A percentile compares a stretch with the other conserved stretches of the same genome.
phyloP scores from a whole-genome alignment of 2,329 filamentous ascomycete species.

The Proliferodiscus dingleyae region DNA sequence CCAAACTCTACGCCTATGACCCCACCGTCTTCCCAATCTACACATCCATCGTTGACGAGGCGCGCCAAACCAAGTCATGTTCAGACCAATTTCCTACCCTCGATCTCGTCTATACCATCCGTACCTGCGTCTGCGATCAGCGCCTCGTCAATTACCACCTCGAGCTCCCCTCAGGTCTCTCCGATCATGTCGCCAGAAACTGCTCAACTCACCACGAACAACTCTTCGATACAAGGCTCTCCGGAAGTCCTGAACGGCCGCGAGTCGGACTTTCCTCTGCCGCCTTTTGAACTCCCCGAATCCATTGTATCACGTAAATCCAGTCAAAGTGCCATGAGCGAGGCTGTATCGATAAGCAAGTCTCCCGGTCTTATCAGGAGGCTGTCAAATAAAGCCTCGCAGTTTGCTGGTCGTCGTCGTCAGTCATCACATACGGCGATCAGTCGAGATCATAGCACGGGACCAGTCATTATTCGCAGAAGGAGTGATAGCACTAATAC shows the following conservation, averaged over 20 bases:
- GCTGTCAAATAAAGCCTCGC: slow-evolving; percentile 74
- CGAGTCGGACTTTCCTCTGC: slow-evolving; percentile 47
- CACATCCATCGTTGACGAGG: slow-evolving; percentile 16
- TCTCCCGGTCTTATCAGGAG: slow-evolving; percentile 72
- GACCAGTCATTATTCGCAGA: slow-evolving; percentile 79
- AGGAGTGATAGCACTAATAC: slow-evolving; percentile 86
- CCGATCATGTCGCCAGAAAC: slow-evolving; percentile 53
- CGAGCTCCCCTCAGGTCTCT: slow-evolving; percentile 51
- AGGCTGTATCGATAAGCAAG: slow-evolving; percentile 52
- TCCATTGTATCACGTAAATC: slow-evolving; percentile 58
- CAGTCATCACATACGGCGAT: slow-evolving; percentile 72
- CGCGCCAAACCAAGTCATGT: slow-evolving; percentile 28
- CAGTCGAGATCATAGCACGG: slow-evolving; percentile 81
- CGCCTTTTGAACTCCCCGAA: slow-evolving; percentile 68
- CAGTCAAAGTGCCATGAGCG: slow-evolving; percentile 59
- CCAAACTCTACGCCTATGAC: slow-evolving; percentile 12
- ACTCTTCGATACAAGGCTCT: slow-evolving; percentile 61
- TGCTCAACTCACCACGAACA: slow-evolving; percentile 46
- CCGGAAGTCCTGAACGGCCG: slow-evolving; percentile 57
- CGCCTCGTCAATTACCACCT: slow-evolving; percentile 48
- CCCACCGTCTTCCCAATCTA: slow-evolving; percentile 17
- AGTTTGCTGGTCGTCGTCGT: slow-evolving; percentile 62
- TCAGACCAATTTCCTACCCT: slow-evolving; percentile 28
- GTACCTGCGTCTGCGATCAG: slow-evolving; percentile 51
- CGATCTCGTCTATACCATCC: slow-evolving; percentile 29